phyloP scores from a whole-genome alignment of 2,329 filamentous ascomycete genomes.

The Pseudocercospora macadamiae region DNA sequence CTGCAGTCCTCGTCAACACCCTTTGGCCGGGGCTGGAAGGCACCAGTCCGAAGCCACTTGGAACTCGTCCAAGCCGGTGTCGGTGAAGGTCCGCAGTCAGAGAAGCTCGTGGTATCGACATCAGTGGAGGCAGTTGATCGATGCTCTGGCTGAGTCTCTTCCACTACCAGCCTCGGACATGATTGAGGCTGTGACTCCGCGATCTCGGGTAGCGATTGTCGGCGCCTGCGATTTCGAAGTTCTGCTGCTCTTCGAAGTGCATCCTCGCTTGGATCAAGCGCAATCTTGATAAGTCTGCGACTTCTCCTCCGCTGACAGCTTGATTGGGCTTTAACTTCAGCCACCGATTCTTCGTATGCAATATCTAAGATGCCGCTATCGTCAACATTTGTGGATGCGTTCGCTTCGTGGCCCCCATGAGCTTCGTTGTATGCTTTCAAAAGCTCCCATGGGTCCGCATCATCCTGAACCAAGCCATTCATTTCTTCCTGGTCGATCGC shows the following conservation, averaged over 20 bases:
- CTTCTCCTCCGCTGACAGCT: constrained; percentile 23
- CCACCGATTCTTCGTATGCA: constrained; percentile 8
- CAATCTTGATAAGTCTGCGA: constrained; percentile 16
- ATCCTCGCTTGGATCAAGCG: constrained; percentile 24
- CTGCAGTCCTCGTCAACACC: constrained; percentile 30
- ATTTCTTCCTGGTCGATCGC: neutral
- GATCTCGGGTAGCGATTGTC: neutral
- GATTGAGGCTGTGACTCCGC: constrained; percentile 19
- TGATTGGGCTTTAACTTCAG: constrained; percentile 21
- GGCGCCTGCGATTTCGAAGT: constrained; percentile 17
- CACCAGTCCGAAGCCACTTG: constrained; percentile 26
- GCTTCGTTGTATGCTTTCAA: constrained; percentile 7
- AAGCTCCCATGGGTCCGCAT: constrained; percentile 22
- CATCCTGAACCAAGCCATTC: constrained; percentile 17
- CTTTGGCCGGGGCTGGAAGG: constrained; percentile 21
- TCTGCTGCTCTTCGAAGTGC: constrained; percentile 24
- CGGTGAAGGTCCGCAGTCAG: constrained; percentile 26
- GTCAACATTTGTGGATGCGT: neutral
- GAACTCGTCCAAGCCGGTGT: constrained; percentile 32
- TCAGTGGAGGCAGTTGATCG: neutral
- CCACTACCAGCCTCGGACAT: constrained; percentile 17
- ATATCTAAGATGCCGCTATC: neutral
- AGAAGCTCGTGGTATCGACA: constrained; percentile 14
- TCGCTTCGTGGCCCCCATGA: neutral
- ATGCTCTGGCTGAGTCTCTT: constrained; percentile 16